phyloP scores from a whole-genome alignment of 192 early-diverging fungal genomes.

The Umbelopsis ramanniana region DNA sequence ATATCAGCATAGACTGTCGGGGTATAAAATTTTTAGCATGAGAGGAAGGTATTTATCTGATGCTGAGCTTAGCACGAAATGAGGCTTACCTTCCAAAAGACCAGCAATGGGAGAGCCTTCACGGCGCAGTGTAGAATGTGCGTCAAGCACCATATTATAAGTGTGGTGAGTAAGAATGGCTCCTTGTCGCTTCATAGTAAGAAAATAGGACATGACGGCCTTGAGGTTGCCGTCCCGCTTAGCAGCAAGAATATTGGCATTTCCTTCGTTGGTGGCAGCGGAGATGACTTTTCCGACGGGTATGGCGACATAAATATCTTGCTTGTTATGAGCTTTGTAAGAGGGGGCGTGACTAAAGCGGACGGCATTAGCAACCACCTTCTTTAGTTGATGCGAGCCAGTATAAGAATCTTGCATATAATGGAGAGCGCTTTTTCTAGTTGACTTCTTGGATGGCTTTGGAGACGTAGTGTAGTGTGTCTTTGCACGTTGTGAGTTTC shows the following conservation, averaged over 20 bases:
- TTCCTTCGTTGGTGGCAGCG: conserved; percentile 19
- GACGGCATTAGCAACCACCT: conserved; percentile 7
- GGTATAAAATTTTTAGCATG: conserved; percentile 18
- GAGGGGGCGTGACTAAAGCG: not conserved
- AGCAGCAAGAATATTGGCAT: conserved; percentile 26
- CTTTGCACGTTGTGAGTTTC: conserved; percentile 32
- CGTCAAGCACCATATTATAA: conserved; percentile 2
- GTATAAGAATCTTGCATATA: conserved; percentile 2
- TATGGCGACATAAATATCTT: not conserved
- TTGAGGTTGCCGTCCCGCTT: conserved; percentile 37
- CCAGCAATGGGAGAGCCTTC: conserved; percentile 25
- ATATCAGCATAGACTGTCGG: conserved; percentile 36
- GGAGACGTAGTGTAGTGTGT: not conserved
- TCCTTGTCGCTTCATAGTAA: not conserved
- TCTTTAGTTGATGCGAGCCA: conserved; percentile 20
- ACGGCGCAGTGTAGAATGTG: not conserved
- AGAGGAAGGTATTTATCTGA: not conserved
- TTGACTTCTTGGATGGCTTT: conserved; percentile 20
- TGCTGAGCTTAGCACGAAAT: not conserved
- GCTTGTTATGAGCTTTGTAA: not conserved
- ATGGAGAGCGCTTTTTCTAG: conserved; percentile 14
- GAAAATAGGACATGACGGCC: conserved; percentile 22
- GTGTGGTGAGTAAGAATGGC: not conserved
- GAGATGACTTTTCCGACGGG: conserved; percentile 2
- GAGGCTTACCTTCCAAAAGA: conserved; percentile 21